phyloP scores from a whole-genome alignment of 2,329 filamentous ascomycete species.

The Ambrosiella xylebori region DNA sequence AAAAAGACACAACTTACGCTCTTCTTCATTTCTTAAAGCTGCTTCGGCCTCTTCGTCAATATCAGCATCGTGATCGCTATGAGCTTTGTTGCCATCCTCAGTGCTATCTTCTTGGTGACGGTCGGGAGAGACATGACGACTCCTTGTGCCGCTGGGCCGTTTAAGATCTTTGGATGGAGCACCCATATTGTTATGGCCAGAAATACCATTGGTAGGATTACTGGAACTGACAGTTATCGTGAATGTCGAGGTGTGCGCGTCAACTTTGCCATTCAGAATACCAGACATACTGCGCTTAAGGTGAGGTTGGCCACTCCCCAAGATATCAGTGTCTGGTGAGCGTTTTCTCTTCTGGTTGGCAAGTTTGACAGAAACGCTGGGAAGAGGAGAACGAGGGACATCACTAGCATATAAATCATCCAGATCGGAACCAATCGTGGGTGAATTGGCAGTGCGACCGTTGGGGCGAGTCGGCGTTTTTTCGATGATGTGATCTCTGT shows the following conservation, averaged over 20 bases:
- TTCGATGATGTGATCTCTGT: conserved; percentile 34
- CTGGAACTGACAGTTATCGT: conserved; percentile 6
- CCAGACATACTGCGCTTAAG: conserved; percentile 36
- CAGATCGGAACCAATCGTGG: conserved; percentile 6
- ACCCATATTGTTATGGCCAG: conserved; percentile 19
- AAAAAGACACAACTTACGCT: conserved; percentile 29
- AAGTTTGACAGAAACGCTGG: conserved; percentile 11
- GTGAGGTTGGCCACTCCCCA: conserved; percentile 30
- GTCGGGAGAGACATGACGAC: background rate
- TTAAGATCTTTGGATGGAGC: conserved; percentile 3
- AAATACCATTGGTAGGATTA: conserved; percentile 13
- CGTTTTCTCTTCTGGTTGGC: conserved; percentile 35
- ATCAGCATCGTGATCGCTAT: conserved; percentile 11
- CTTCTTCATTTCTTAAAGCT: conserved; percentile 45
- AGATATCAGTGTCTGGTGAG: conserved; percentile 27
- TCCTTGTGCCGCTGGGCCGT: background rate
- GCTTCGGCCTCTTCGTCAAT: conserved; percentile 42
- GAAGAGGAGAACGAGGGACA: conserved; percentile 6
- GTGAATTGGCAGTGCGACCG: conserved; percentile 5
- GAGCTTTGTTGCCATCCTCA: conserved; percentile 13
- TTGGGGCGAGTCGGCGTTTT: conserved; percentile 44
- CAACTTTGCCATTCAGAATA: background rate
- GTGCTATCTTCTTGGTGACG: conserved; percentile 19
- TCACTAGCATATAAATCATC: conserved; percentile 12
- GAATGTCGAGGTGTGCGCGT: conserved; percentile 16